These are phyloP conservation scores for Lobosporangium transversale DNA, from an alignment of 192 early-diverging fungal species.

Conservation along the genomic window DNA sequence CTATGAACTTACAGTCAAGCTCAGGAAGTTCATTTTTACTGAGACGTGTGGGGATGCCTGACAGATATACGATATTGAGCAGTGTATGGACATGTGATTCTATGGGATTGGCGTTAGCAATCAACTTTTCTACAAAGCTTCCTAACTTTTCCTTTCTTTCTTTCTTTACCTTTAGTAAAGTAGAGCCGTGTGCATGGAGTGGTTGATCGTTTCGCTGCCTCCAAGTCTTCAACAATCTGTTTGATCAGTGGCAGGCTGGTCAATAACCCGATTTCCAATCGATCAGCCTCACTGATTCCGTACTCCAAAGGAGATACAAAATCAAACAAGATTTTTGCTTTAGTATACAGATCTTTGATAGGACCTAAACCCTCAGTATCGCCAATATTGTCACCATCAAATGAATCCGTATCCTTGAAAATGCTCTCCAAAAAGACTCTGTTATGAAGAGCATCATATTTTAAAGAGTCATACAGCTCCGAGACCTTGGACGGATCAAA, in stretches of 20 bases:
- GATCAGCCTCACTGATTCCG: conserved; percentile 86
- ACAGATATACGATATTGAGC: conserved; percentile 90
- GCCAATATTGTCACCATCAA: too few relatives aligned
- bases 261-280: conserved; percentile 85
- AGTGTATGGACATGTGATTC: conserved; percentile 93
- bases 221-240: conserved; percentile 82
- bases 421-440: conserved; percentile 83
- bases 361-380: conserved; percentile 18
- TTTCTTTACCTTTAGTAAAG: conserved; percentile 85
- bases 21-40: conserved; percentile 77
- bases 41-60: conserved; percentile 80
- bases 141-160: too few relatives aligned
- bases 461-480: conserved; percentile 94
- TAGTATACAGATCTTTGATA: conserved; percentile 77
- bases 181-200: conserved; percentile 81
- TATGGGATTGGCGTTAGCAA: conserved; percentile 11
- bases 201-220: conserved; percentile 61
- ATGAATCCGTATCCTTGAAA: conserved; percentile 59
- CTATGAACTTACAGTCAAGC: conserved; percentile 81
- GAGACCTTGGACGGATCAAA: conserved; percentile 90
- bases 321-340: conserved; percentile 90
- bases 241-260: conserved; percentile 80
- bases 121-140: background rate
- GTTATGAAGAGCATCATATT: conserved; percentile 98
- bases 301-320: conserved; percentile 95